Evolutionary conservation across 2,329 filamentous ascomycete genomes (phyloP).

Genomic region (Pseudofabraea citricarpa): DNA sequence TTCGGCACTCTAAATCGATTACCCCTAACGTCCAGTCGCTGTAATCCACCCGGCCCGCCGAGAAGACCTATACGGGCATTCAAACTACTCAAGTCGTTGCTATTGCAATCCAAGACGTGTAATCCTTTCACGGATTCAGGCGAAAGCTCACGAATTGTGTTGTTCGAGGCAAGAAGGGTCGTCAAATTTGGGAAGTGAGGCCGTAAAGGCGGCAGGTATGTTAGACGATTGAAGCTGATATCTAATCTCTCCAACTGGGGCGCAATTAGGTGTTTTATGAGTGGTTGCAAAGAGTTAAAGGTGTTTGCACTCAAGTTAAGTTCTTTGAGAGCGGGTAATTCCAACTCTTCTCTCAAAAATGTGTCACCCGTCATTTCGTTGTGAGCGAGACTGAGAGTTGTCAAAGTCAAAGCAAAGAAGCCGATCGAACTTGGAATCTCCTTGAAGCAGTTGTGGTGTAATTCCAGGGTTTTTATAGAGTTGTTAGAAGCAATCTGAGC

Average conservation of each 20-base stretch:
- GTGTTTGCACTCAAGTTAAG: slow-evolving; percentile 72
- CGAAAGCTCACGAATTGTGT: slow-evolving; percentile 68
- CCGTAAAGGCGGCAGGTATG: slow-evolving; percentile 62
- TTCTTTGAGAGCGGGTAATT: slow-evolving; percentile 70
- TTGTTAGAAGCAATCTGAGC: slow-evolving; percentile 50
- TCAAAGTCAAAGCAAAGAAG: slow-evolving; percentile 66
- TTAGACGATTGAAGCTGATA: slow-evolving; percentile 76
- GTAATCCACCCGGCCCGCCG: slow-evolving; percentile 52
- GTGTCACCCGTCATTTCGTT: slow-evolving; percentile 64
- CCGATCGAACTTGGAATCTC: slow-evolving; percentile 64
- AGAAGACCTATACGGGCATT: slow-evolving; percentile 78
- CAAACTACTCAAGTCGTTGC: slow-evolving; percentile 80
- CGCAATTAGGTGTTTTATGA: slow-evolving; percentile 65
- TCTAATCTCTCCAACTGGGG: slow-evolving; percentile 74
- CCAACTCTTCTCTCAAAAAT: slow-evolving; percentile 62
- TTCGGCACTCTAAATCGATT: slow-evolving; percentile 87
- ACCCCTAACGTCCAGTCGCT: slow-evolving; percentile 72
- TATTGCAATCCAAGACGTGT: slow-evolving; percentile 70
- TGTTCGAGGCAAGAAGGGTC: slow-evolving; percentile 72
- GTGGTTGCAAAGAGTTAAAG: slow-evolving; percentile 62
- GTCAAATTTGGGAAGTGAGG: slow-evolving; percentile 64
- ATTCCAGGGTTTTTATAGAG: slow-evolving; percentile 52
- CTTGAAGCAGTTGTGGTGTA: slow-evolving; percentile 74
- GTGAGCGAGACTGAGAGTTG: slow-evolving; percentile 67
- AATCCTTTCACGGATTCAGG: slow-evolving; percentile 71